Base-by-base conservation (phyloP, 2,329 filamentous ascomycete genomes). In the Pestalotiopsis fici region DNA sequence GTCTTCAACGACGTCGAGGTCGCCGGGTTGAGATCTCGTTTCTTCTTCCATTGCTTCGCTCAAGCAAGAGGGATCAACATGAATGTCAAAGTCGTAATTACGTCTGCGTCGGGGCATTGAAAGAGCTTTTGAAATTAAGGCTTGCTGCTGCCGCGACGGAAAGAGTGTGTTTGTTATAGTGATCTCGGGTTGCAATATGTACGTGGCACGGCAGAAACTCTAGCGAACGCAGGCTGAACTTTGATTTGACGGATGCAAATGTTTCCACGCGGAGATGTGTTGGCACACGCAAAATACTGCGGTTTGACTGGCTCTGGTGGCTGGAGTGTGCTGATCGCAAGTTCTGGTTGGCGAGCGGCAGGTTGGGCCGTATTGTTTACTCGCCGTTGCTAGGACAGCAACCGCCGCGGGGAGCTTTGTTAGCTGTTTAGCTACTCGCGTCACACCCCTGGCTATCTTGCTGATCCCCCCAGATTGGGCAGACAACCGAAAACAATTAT, bases 41-140 rank as follows among this genome's bases (percentile, higher is more conserved):
- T 77, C 73, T 68, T 83, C 79, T 71, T 82, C 78, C 77, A 82
- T 82, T 66, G 78, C 77, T 55, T 77, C 78, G 73, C 76, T 81
- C 65, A 81, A 59, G 71, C 82, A 85, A 65, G 81, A 84, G 56
- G 75, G 74, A 73, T 87, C 84, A 72, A 84, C 78, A 78, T 83
- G 82, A 70, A 83, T 86, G 9, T 83, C 75, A 69, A 86, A 85
- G 70, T 85, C 80, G 71, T 78, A 71, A 68, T 83, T 79, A 23
- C 71, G 69, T 60, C 70, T 74, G 66, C 69, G 69, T 69, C 69
- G 72, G 69, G 74, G 71, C 72, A 77, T 76, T 67, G 67, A 35
- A 67, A 31, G 56, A 18, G n/a, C n/a, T 27, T 31, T 15, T 7
- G n/a, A 35, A 31, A 37, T 21, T 59, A 31, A 21, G 15, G 55